phyloP scores from a whole-genome alignment of 306 rosid species.

The Luffa acutangula region DNA sequence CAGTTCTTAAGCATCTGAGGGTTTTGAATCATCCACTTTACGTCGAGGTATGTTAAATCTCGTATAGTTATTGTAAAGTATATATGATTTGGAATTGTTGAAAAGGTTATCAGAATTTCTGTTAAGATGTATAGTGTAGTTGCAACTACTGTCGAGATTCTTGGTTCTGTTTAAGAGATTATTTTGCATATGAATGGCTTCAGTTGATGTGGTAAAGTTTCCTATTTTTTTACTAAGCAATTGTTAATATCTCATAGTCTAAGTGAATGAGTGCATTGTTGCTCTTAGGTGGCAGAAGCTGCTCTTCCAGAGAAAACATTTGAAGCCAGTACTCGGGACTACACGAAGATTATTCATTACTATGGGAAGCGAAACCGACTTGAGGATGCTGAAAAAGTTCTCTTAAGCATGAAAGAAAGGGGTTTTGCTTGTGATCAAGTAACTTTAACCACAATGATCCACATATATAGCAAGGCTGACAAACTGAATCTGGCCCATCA shows the following conservation, averaged over 20 bases:
- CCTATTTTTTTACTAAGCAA: neutral
- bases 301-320: constrained; percentile 65
- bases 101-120: neutral
- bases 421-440: constrained; percentile 72
- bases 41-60: constrained; percentile 42
- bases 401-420: constrained; percentile 46
- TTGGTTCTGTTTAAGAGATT: neutral
- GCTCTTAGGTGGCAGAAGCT: constrained; percentile 63
- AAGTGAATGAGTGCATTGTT: neutral
- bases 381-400: constrained; percentile 53
- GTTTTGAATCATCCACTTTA: constrained; percentile 49
- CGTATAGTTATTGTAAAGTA: neutral
- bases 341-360: constrained; percentile 63
- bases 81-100: neutral
- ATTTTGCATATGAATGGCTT: neutral
- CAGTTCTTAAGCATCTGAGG: constrained; percentile 58
- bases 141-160: neutral
- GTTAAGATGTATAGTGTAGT: neutral
- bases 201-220: neutral
- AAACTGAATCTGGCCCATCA: constrained; percentile 45
- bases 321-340: constrained; percentile 63
- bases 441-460: constrained; percentile 60
- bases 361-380: constrained; percentile 53
- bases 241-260: neutral
- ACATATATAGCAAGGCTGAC: constrained; percentile 81